Evolutionary conservation across 139 green algal species (phyloP).

Genomic region (Tetradesmus obliquus): DNA sequence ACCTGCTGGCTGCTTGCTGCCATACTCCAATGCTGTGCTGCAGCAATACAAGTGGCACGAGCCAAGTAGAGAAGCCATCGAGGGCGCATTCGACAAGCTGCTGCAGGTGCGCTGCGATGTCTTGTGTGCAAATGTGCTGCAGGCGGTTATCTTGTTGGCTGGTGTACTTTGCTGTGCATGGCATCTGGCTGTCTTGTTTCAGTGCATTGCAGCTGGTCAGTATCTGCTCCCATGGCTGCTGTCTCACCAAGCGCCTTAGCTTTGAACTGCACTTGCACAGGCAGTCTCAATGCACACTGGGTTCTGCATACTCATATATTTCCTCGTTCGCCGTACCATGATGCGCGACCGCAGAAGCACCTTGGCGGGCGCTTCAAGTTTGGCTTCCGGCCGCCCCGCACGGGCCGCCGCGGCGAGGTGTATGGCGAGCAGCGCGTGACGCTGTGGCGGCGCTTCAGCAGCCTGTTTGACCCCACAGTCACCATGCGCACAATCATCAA

Average conservation of each 20-base stretch:
- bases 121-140: not conserved
- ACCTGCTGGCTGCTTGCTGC: not conserved
- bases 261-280: too few relatives aligned
- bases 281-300: too few relatives aligned
- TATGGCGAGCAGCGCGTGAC: constrained; percentile 43
- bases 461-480: constrained; percentile 79
- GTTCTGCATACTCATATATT: too few relatives aligned
- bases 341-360: constrained; percentile 6
- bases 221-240: not conserved
- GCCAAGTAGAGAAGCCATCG: constrained; percentile 82
- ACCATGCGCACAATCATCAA: constrained; percentile 82
- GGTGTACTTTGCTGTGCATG: too few relatives aligned
- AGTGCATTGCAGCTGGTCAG: not conserved
- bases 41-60: constrained; percentile 85
- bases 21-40: not conserved
- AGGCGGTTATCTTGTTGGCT: not conserved
- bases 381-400: constrained; percentile 77
- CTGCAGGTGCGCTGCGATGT: constrained; percentile 56
- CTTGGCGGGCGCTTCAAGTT: constrained; percentile 62
- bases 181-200: not conserved
- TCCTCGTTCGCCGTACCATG: too few relatives aligned
- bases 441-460: constrained; percentile 52
- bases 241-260: not conserved
- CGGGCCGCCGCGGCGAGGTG: constrained; percentile 61
- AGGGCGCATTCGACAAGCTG: constrained; percentile 86